Conservation (phyloP, 2,329 filamentous ascomycete species). For the Scedosporium minutisporum region DNA sequence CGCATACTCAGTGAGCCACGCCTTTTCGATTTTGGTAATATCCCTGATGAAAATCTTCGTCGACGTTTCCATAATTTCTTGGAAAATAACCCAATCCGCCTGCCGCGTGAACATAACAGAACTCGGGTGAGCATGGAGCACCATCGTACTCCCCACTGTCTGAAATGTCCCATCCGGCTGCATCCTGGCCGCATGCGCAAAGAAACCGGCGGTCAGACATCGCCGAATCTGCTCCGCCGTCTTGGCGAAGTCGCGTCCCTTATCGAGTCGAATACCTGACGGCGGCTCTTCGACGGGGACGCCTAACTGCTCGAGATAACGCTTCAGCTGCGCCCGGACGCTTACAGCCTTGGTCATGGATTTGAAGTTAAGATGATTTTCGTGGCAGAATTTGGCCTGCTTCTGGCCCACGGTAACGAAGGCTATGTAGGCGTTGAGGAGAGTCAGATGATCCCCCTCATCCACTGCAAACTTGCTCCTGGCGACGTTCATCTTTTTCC, state of each 20-base stretch:
- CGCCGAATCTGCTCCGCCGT: conserved; percentile 67
- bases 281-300: conserved; percentile 58
- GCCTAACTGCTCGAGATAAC: conserved; percentile 79
- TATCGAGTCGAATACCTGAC: not conserved
- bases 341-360: conserved; percentile 72
- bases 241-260: conserved; percentile 14
- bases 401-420: conserved; percentile 78
- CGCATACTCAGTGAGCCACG: conserved; percentile 85
- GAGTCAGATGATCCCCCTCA: conserved; percentile 86
- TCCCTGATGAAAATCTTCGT: conserved; percentile 86
- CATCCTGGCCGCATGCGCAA: conserved; percentile 89
- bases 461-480: conserved; percentile 79
- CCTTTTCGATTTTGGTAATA: conserved; percentile 85
- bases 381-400: conserved; percentile 76
- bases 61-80: conserved; percentile 83
- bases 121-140: conserved; percentile 80
- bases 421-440: conserved; percentile 86
- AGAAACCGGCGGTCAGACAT: conserved; percentile 84
- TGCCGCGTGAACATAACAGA: conserved; percentile 94
- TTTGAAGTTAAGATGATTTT: conserved; percentile 82
- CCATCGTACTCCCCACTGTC: conserved; percentile 70
- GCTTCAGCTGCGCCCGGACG: conserved; percentile 75
- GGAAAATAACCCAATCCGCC: conserved; percentile 92
- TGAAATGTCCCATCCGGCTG: conserved; percentile 83
- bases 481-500: conserved; percentile 63